Percentiles rank a stretch among this genome's conserved stretches.
Conservation (phyloP, 192 early-diverging fungal genomes). For the Coemansia sp. region DNA sequence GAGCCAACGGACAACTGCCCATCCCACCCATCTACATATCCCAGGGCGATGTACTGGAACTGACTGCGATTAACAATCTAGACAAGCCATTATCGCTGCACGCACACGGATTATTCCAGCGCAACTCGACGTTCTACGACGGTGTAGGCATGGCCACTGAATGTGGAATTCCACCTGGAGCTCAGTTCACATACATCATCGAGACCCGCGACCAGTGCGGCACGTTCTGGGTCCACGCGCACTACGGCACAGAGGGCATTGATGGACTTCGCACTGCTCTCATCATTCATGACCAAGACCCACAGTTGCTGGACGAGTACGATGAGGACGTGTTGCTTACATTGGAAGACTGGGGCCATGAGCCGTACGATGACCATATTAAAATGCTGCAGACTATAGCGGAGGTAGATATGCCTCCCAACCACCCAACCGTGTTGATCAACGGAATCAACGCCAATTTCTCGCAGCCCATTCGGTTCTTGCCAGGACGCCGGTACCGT, state of each 20-base stretch:
- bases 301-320: conserved; percentile 50
- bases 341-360: conserved; percentile 61
- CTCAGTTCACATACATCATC: conserved; percentile 65
- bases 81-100: conserved; percentile 64
- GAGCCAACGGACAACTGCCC: conserved; percentile 63
- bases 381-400: conserved; percentile 62
- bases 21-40: conserved; percentile 38
- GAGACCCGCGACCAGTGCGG: conserved; percentile 62
- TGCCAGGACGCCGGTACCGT: conserved; percentile 74
- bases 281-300: conserved; percentile 57
- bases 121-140: conserved; percentile 64
- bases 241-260: conserved; percentile 68
- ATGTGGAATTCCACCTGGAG: conserved; percentile 70
- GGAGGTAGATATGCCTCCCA: conserved; percentile 2
- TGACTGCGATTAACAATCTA: conserved; percentile 56
- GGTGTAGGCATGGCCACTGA: conserved; percentile 67
- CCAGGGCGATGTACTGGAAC: conserved; percentile 21
- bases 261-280: conserved; percentile 75
- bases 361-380: conserved; percentile 37
- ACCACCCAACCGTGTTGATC: conserved; percentile 1
- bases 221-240: conserved; percentile 82
- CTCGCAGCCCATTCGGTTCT: conserved; percentile 58
- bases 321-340: conserved; percentile 65
- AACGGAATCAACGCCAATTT: conserved; percentile 50
- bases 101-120: conserved; percentile 78